Percentiles rank a stretch among this genome's conserved stretches.
These are phyloP conservation scores for Penicillium sp. DNA, from an alignment of 2,329 filamentous ascomycete genomes.

Conservation along the genomic window DNA sequence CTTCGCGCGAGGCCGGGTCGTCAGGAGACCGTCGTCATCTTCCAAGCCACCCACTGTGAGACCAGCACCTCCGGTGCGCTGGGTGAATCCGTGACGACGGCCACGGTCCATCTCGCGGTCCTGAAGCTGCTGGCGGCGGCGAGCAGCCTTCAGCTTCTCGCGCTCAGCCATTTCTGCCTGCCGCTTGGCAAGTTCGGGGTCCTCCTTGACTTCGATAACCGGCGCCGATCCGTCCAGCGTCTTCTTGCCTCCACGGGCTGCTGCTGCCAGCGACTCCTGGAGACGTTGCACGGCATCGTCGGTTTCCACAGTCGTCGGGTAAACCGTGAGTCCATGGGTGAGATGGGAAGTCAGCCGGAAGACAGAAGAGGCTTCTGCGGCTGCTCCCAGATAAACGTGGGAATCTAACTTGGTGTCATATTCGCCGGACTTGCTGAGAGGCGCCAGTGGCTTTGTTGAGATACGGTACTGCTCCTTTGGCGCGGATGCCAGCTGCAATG, in stretches of 20 bases:
- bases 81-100: conserved; percentile 39
- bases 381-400: conserved; percentile 54
- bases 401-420: conserved; percentile 51
- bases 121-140: conserved; percentile 48
- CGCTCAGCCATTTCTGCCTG: conserved; percentile 53
- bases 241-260: conserved; percentile 45
- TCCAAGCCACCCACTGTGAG: conserved; percentile 51
- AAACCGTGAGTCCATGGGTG: conserved; percentile 51
- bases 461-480: conserved; percentile 54
- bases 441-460: conserved; percentile 50
- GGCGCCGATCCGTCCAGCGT: conserved; percentile 46
- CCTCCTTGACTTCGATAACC: conserved; percentile 51
- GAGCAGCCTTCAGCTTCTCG: conserved; percentile 49
- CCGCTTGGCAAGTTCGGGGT: conserved; percentile 54
- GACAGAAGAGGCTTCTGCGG: no score
- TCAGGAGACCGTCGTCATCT: conserved; percentile 44
- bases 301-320: conserved; percentile 47
- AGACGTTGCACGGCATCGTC: conserved; percentile 55
- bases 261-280: conserved; percentile 52
- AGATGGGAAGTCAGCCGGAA: conserved; percentile 56
- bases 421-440: conserved; percentile 44
- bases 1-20: conserved; percentile 35
- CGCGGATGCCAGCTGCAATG: conserved; percentile 56
- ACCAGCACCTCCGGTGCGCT: no score
- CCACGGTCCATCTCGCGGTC: conserved; percentile 49